A percentile compares a stretch with the other conserved stretches of the same genome.
Conservation (phyloP, 805 yeast species). For the Tetrapisispora arboricola region DNA sequence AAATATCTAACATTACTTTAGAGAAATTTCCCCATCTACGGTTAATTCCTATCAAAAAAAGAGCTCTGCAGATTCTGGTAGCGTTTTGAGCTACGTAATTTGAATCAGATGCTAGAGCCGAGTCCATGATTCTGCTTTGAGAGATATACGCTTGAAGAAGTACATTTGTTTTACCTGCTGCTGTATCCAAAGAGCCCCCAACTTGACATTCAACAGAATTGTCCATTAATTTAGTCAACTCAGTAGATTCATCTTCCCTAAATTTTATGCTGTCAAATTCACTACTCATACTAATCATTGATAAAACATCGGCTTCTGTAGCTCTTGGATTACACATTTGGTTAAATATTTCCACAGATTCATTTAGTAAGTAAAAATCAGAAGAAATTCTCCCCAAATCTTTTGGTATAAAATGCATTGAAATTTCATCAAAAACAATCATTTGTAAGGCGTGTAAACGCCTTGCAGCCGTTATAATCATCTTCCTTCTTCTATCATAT, state of each 20-base stretch:
- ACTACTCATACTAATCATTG: constrained; percentile 82
- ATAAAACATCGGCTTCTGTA: constrained; percentile 82
- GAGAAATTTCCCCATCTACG: constrained; percentile 86
- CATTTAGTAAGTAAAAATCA: constrained; percentile 79
- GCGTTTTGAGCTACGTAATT: constrained; percentile 94
- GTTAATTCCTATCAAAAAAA: constrained; percentile 76
- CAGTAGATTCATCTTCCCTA: constrained; percentile 78
- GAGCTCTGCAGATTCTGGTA: constrained; percentile 84
- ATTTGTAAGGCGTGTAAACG: constrained; percentile 79
- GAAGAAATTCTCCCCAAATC: constrained; percentile 93
- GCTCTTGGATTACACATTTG: constrained; percentile 75
- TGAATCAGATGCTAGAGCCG: constrained; percentile 76
- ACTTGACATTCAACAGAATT: constrained; percentile 67
- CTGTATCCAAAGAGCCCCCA: constrained; percentile 61
- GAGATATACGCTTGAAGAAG: constrained; percentile 84
- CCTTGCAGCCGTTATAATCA: constrained; percentile 74
- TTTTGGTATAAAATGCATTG: constrained; percentile 70
- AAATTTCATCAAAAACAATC: constrained; percentile 83
- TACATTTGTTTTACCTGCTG: constrained; percentile 81
- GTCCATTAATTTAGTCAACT: constrained; percentile 53
- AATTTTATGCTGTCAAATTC: constrained; percentile 87
- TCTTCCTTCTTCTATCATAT: constrained; percentile 57
- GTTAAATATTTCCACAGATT: constrained; percentile 82
- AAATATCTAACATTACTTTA: constrained; percentile 62
- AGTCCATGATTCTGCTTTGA: constrained; percentile 56